Conservation (phyloP, 805 yeast species). For the Millerozyma acaciae region DNA sequence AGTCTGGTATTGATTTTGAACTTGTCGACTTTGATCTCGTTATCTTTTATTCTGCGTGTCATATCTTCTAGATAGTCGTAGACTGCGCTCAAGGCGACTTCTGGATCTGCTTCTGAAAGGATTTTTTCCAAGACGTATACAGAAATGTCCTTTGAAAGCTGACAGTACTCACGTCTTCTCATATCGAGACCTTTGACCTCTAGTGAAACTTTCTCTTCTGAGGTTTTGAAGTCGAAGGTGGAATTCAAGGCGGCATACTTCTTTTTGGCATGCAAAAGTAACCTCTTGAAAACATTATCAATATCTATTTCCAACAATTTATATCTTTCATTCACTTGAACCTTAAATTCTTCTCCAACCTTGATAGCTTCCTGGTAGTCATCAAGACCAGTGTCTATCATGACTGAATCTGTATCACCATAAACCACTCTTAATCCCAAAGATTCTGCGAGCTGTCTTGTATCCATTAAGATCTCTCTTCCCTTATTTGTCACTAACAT, state of each 20-base stretch:
- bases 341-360: slow-evolving; percentile 83
- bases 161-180: slow-evolving; percentile 96
- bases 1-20: slow-evolving; percentile 81
- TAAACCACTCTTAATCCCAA: slow-evolving; percentile 82
- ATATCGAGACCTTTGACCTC: slow-evolving; percentile 97
- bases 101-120: slow-evolving; percentile 70
- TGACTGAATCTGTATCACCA: slow-evolving; percentile 98
- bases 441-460: slow-evolving; percentile 87
- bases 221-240: slow-evolving; percentile 47
- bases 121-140: slow-evolving; percentile 68
- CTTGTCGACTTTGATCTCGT: slow-evolving; percentile 62
- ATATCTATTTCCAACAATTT: slow-evolving; percentile 86
- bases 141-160: slow-evolving; percentile 84
- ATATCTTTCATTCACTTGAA: slow-evolving; percentile 83
- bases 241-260: slow-evolving; percentile 91
- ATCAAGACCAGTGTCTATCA: slow-evolving; percentile 87
- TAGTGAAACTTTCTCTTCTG: slow-evolving; percentile 48
- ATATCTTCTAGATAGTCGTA: slow-evolving; percentile 68
- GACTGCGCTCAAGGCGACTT: slow-evolving; percentile 66
- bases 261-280: slow-evolving; percentile 90
- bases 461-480: slow-evolving; percentile 89
- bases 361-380: slow-evolving; percentile 67
- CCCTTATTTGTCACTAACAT: slow-evolving; percentile 94
- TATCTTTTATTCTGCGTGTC: slow-evolving; percentile 51
- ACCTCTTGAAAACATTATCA: slow-evolving; percentile 84